phyloP scores from a whole-genome alignment of 768 basidiomycete species.

The Pleurotus citrinopileatus region DNA sequence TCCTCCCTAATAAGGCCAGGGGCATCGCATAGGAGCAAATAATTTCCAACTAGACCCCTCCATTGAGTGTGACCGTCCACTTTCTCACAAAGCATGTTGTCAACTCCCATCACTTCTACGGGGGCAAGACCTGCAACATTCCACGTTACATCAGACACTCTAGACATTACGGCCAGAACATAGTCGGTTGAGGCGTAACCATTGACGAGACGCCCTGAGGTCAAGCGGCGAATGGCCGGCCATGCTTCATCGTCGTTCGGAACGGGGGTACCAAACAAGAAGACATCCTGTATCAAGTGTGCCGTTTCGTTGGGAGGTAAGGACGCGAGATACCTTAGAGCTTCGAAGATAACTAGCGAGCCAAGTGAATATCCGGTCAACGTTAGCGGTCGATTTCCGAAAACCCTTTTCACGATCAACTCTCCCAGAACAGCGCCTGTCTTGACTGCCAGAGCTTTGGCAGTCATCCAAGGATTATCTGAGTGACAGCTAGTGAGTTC shows the following conservation, averaged over 20 bases:
- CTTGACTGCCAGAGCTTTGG: slow-evolving; percentile 47
- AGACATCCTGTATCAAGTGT: slow-evolving; percentile 53
- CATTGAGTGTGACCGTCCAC: slow-evolving; percentile 52
- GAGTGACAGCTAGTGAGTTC: background rate
- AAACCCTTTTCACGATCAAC: slow-evolving; percentile 44
- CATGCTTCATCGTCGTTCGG: slow-evolving; percentile 38
- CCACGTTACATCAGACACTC: slow-evolving; percentile 45
- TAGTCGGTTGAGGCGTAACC: slow-evolving; percentile 52
- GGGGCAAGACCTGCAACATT: slow-evolving; percentile 47
- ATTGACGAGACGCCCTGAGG: slow-evolving; percentile 51
- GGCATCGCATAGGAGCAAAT: slow-evolving; percentile 35
- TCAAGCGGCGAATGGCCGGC: slow-evolving; percentile 45
- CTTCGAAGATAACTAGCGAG: slow-evolving; percentile 54
- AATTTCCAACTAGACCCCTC: slow-evolving; percentile 46
- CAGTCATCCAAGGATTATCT: slow-evolving; percentile 65
- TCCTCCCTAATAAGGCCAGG: slow-evolving; percentile 35
- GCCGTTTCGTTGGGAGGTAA: slow-evolving; percentile 41
- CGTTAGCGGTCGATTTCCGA: slow-evolving; percentile 53
- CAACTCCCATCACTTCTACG: slow-evolving; percentile 48
- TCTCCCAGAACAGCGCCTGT: slow-evolving; percentile 53
- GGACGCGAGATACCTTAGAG: slow-evolving; percentile 44
- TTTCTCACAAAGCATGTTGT: slow-evolving; percentile 45
- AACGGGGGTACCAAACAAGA: slow-evolving; percentile 49
- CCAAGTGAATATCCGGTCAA: slow-evolving; percentile 59
- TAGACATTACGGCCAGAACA: slow-evolving; percentile 49